Conservation (phyloP, 148 eudicot genomes). For the Spergularia marina region DNA sequence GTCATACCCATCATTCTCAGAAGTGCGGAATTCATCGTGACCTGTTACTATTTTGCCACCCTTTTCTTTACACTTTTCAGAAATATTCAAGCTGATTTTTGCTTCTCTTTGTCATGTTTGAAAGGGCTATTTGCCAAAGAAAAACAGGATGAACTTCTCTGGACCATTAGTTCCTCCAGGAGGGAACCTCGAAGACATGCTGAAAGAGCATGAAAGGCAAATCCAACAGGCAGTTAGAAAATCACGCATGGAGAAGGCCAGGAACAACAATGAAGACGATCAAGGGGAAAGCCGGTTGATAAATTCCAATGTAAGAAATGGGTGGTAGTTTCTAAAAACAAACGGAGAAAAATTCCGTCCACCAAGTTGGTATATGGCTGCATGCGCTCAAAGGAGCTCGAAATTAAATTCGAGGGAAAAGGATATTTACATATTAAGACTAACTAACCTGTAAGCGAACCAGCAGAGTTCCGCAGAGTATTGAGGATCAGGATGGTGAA, state of each 20-base stretch:
- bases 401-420: background rate
- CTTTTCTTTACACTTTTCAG: background rate
- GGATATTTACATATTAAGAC: background rate
- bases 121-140: conserved; percentile 25
- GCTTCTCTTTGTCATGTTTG: background rate
- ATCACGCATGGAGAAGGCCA: conserved; percentile 31
- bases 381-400: conserved; percentile 3
- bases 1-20: too few species aligned
- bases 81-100: background rate
- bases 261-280: conserved; percentile 8
- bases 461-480: conserved; percentile 14
- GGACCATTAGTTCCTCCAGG: conserved; percentile 35
- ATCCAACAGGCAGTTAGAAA: conserved; percentile 34
- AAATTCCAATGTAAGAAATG: conserved; percentile 22
- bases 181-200: conserved; percentile 35
- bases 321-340: background rate
- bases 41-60: background rate
- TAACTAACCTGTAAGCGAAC: background rate
- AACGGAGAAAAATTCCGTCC: background rate
- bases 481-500: background rate
- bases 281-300: conserved; percentile 8
- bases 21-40: too few species aligned
- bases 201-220: conserved; percentile 38
- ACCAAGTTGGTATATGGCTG: background rate
- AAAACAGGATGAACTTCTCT: conserved; percentile 28